Evolutionary conservation across 257 asterid species (phyloP).

Genomic region (Gardenia jasminoides): DNA sequence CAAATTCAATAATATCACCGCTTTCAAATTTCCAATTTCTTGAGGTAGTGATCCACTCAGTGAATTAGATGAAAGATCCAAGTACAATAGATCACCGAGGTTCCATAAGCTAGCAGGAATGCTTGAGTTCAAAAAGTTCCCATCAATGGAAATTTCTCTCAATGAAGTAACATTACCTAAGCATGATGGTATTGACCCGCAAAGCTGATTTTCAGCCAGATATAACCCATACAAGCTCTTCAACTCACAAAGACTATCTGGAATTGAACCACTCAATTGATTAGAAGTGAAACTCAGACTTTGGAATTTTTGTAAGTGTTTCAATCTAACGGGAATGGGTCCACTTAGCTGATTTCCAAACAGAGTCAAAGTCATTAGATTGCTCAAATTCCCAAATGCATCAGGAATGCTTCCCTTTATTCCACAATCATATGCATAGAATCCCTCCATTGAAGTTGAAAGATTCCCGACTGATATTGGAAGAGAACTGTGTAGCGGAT

Average conservation of each 20-base stretch:
- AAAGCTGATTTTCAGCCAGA: background rate
- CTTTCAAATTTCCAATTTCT: constrained; percentile 21
- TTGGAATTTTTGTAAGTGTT: background rate
- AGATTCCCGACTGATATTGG: constrained; percentile 12
- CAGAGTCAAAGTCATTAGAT: background rate
- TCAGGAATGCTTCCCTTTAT: constrained; percentile 4
- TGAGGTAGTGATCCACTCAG: constrained; percentile 19
- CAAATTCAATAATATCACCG: constrained; percentile 5
- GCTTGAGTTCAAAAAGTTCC: constrained; percentile 17
- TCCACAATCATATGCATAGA: background rate
- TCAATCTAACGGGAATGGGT: background rate
- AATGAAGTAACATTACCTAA: constrained; percentile 19
- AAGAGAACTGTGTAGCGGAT: constrained; percentile 5
- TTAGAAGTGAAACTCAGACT: background rate
- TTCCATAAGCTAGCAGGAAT: constrained; percentile 29
- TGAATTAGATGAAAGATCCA: constrained; percentile 29
- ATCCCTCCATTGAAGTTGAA: background rate
- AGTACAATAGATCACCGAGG: constrained; percentile 17
- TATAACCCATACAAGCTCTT: background rate
- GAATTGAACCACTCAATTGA: background rate
- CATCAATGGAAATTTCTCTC: constrained; percentile 4
- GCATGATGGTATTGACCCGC: constrained; percentile 1
- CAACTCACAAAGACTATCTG: background rate
- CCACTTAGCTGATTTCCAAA: background rate
- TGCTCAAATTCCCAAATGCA: background rate